Percentiles rank a stretch among this genome's conserved stretches.
These are phyloP conservation scores for Marsdenia floribunda DNA, from an alignment of 257 asterid species.

Conservation along the genomic window DNA sequence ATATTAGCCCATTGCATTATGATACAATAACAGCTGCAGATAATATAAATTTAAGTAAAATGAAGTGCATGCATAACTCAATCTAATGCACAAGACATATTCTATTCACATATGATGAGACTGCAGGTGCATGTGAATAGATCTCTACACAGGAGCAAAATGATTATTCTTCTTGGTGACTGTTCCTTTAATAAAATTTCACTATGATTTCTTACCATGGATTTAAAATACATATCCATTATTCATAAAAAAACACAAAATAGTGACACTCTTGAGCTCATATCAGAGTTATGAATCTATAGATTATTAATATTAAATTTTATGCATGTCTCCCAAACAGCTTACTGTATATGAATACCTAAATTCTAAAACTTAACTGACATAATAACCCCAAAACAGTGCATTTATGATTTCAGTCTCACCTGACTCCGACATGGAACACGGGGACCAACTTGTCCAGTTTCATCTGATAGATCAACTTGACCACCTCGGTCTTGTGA, in stretches of 20 bases:
- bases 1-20: neutral
- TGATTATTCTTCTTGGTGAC: neutral
- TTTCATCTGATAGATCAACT: slow-evolving; percentile 75
- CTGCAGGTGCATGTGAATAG: neutral
- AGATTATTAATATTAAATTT: neutral
- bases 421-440: slow-evolving; percentile 93
- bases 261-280: neutral
- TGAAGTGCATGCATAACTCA: neutral
- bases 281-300: neutral
- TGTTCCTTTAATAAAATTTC: neutral
- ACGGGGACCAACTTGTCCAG: slow-evolving; percentile 92
- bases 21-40: neutral
- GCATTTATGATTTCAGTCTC: slow-evolving; percentile 21
- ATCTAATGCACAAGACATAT: neutral
- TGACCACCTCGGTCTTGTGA: slow-evolving; percentile 78
- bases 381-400: slow-evolving; percentile 2
- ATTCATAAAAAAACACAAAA: neutral
- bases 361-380: slow-evolving; percentile 5
- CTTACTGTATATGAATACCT: neutral
- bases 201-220: neutral
- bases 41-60: neutral
- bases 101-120: neutral
- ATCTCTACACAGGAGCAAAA: neutral
- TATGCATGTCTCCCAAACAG: neutral
- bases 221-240: neutral